Conservation (phyloP, 1,284 basidiomycete genomes). For the Ceratorhiza oryzae-sativae region DNA sequence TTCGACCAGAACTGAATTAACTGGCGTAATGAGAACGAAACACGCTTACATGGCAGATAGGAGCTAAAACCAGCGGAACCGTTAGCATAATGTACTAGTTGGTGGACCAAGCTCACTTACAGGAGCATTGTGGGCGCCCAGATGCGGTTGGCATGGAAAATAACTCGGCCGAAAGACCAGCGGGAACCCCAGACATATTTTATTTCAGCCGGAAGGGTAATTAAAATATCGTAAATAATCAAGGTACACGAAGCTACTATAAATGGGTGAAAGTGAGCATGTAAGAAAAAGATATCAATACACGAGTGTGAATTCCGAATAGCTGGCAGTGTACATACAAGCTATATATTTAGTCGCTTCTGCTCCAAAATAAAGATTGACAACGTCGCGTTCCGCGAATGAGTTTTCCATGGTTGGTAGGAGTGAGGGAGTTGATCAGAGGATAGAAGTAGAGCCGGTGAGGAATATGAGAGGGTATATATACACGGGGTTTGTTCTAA, state of each 20-base stretch:
- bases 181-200: constrained; percentile 13
- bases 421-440: not conserved
- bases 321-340: not conserved
- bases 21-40: not conserved
- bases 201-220: not conserved
- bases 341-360: constrained; percentile 4
- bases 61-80: not conserved
- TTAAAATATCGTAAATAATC: not conserved
- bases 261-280: no score
- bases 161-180: constrained; percentile 16
- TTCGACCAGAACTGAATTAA: no score
- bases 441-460: no score
- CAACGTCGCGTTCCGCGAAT: not conserved
- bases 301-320: no score
- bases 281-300: no score
- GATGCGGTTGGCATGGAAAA: constrained; percentile 15
- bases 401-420: not conserved
- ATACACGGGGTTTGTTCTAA: no score
- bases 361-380: not conserved
- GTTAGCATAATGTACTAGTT: not conserved
- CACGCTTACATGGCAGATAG: constrained; percentile 8
- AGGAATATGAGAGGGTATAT: no score
- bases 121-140: constrained; percentile 24
- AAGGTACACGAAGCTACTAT: not conserved
- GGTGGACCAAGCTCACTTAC: constrained; percentile 6